phyloP scores from a whole-genome alignment of 805 yeast genomes.

The Starmerella scarabaei region DNA sequence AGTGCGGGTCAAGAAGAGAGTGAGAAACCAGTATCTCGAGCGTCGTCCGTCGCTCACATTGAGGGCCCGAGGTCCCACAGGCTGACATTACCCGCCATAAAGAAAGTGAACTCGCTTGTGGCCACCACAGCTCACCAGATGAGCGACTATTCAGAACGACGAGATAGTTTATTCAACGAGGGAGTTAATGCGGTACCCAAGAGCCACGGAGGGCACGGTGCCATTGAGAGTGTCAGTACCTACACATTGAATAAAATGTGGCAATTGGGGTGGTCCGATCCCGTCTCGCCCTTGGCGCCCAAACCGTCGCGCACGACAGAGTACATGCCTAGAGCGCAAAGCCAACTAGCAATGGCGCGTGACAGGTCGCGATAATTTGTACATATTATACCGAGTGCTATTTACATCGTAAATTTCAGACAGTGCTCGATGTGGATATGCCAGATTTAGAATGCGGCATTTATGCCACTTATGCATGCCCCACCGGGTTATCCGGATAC shows the following conservation, averaged over 20 bases:
- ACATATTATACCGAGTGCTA: background rate
- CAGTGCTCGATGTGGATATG: no score
- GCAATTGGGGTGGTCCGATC: slow-evolving; percentile 20
- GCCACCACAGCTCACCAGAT: slow-evolving; percentile 21
- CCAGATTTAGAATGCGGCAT: no score
- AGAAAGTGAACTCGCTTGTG: slow-evolving; percentile 16
- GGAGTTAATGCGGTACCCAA: background rate
- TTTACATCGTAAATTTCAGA: no score
- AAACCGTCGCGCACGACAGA: background rate
- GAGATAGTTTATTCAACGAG: background rate
- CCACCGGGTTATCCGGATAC: no score
- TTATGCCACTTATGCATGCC: no score
- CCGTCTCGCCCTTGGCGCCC: slow-evolving; percentile 5
- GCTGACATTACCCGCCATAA: slow-evolving; percentile 9
- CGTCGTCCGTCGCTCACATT: background rate
- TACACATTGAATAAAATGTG: slow-evolving; percentile 19
- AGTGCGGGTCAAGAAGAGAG: slow-evolving; percentile 1
- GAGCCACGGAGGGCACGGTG: slow-evolving; percentile 1
- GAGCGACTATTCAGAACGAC: slow-evolving; percentile 16
- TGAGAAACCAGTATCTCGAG: background rate
- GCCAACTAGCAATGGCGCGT: background rate
- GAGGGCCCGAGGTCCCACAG: background rate
- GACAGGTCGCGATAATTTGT: background rate
- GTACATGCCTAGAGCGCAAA: background rate
- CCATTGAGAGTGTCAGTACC: slow-evolving; percentile 12